phyloP scores from a whole-genome alignment of 176 grass and related monocot genomes.

The Phoenix roebelenii region DNA sequence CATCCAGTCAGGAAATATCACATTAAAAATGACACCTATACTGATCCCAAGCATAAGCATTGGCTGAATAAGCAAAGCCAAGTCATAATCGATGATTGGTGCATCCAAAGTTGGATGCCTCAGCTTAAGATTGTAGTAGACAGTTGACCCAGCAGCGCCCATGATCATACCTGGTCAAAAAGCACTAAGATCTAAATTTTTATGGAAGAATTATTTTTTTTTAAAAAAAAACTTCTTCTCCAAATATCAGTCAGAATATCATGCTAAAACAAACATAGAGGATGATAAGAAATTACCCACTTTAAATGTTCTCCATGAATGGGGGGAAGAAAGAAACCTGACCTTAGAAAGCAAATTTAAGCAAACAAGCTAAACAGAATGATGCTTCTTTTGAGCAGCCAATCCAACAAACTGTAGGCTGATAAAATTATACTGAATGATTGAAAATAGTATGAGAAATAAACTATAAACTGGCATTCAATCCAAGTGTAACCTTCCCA shows the following conservation, averaged over 20 bases:
- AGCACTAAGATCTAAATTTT: neutral
- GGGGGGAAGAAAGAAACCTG: too few species aligned
- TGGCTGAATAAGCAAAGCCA: conserved; percentile 77
- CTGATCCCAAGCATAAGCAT: conserved; percentile 97
- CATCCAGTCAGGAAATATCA: conserved; percentile 86
- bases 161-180: conserved; percentile 70
- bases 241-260: neutral
- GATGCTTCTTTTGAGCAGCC: too few species aligned
- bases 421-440: too few species aligned
- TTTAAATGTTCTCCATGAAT: too few species aligned
- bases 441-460: too few species aligned
- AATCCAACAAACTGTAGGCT: too few species aligned
- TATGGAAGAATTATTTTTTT: neutral
- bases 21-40: conserved; percentile 85
- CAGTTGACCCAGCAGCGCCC: conserved; percentile 66
- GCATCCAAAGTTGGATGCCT: conserved; percentile 72
- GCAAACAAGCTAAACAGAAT: too few species aligned
- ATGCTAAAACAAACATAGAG: neutral
- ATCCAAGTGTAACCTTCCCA: too few species aligned
- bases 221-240: conserved; percentile 11
- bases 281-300: too few species aligned
- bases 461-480: too few species aligned
- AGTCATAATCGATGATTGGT: conserved; percentile 84
- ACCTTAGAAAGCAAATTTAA: too few species aligned
- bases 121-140: conserved; percentile 83